Conservation (phyloP, 768 basidiomycete genomes). For the Boletus sensibilis region DNA sequence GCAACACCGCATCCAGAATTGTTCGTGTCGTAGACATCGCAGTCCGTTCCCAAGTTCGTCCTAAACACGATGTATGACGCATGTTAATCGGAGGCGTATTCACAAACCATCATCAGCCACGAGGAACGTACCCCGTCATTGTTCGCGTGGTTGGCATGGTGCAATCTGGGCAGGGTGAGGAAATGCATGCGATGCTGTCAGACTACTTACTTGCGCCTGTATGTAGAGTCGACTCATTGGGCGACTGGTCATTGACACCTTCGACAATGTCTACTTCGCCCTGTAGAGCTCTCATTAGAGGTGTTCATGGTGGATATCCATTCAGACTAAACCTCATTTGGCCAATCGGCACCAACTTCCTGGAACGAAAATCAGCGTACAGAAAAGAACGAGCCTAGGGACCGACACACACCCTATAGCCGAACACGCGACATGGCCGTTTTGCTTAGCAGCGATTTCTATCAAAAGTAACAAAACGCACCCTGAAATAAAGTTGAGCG, state of each 20-base stretch:
- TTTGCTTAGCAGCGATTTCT: not conserved
- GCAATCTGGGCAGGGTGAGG: slow-evolving; percentile 19
- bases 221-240: slow-evolving; percentile 30
- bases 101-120: not conserved
- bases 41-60: slow-evolving; percentile 18
- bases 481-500: slow-evolving; percentile 6
- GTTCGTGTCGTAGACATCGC: slow-evolving; percentile 21
- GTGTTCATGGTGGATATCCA: not conserved
- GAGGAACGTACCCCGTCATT: slow-evolving; percentile 29
- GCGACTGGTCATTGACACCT: slow-evolving; percentile 27
- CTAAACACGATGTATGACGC: not conserved
- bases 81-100: not conserved
- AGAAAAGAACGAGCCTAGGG: not conserved
- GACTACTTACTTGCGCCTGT: slow-evolving; percentile 12
- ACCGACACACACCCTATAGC: not conserved
- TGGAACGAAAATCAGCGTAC: not conserved
- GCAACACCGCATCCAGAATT: slow-evolving; percentile 34
- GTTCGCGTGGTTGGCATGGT: slow-evolving; percentile 23
- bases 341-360: slow-evolving; percentile 24
- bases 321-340: slow-evolving; percentile 6
- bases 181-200: not conserved
- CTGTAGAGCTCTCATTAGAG: slow-evolving; percentile 3
- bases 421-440: not conserved
- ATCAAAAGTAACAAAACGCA: not conserved
- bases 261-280: slow-evolving; percentile 31